Conservation (phyloP, 148 eudicot genomes). For the Chenopodium formosanum region DNA sequence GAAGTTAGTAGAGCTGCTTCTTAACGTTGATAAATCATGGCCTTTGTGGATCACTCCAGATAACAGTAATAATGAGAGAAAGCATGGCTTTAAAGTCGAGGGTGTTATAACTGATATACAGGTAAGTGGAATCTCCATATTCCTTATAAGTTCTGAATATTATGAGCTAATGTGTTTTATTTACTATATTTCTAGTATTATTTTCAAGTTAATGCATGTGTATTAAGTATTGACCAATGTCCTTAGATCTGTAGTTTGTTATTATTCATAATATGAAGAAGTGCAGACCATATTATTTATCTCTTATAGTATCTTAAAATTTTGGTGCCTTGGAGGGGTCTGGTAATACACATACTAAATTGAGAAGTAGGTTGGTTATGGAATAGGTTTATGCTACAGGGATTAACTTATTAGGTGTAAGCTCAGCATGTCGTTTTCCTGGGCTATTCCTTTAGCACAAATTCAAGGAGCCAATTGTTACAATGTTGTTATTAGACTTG, state of each 20-base stretch:
- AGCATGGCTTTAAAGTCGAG: slow-evolving; percentile 34
- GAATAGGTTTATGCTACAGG: background rate
- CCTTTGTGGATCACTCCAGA: slow-evolving; percentile 64
- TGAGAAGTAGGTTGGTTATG: background rate
- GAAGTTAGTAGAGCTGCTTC: slow-evolving; percentile 58
- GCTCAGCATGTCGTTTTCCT: background rate
- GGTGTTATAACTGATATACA: slow-evolving; percentile 22
- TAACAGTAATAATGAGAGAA: slow-evolving; percentile 31
- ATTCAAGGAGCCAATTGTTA: too few species aligned
- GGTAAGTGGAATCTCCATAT: slow-evolving; percentile 43
- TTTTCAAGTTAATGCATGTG: background rate
- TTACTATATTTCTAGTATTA: background rate
- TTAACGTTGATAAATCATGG: slow-evolving; percentile 58
- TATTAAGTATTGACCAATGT: background rate
- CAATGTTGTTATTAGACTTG: background rate
- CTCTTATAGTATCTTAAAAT: background rate
- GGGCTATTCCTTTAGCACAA: background rate
- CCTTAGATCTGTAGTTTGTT: background rate
- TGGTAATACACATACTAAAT: background rate
- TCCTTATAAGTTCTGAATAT: background rate
- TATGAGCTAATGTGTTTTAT: background rate
- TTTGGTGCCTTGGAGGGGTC: background rate
- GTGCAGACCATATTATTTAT: background rate
- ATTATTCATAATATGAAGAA: too few species aligned
- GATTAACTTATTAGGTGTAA: background rate